Base-by-base conservation (phyloP, 768 basidiomycete species). In the Suillus placidus region DNA sequence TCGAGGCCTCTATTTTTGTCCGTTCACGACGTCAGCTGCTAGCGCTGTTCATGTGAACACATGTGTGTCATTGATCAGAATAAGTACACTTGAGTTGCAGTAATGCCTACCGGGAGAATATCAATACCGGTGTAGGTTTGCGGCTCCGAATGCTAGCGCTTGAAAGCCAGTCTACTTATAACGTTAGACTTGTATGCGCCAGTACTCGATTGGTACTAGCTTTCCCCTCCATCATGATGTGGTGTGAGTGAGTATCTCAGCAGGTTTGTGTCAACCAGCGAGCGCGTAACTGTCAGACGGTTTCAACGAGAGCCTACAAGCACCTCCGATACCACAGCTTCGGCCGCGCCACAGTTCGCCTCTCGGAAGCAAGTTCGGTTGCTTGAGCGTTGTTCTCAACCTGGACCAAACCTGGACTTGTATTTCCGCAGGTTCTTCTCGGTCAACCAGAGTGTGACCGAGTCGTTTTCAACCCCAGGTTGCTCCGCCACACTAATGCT, bases 1-100 rank as follows among this genome's bases (percentile, higher is more conserved):
- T 55, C 54, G 32, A 34, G 32, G 54, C 54, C 32, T 55, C 20
- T 35, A 55, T 55, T 55, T 55, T 55, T 13, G 54, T 55, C 6
- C 5, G 3, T 34, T n/a, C 10, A 35, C 20, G 18, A n/a, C 32
- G 20, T 55, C 20, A 12, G 10, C 12, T 26, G 26, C 26, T 26
- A 55, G 18, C 30, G 30, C 9, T 20, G 16, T 18, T 2, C 52
- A 30, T 18, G 26, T 30, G 51, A 30, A 16, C 51, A 4, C 16
- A 9, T 14, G 1, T 51, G 49, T 30, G 16, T 52, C 26, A 30
- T 7, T 26, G 26, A 47, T 26, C 13, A 18, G 51, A 30, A 52
- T 30, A n/a, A n/a, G n/a, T n/a, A 30, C 30, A 30, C 26, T 52
- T 30, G 51, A 52, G 51, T 16, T 30, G 6, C 2, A 14, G 23